Conservation (phyloP, 805 yeast species). For the Sungouiozyma intestinalis region DNA sequence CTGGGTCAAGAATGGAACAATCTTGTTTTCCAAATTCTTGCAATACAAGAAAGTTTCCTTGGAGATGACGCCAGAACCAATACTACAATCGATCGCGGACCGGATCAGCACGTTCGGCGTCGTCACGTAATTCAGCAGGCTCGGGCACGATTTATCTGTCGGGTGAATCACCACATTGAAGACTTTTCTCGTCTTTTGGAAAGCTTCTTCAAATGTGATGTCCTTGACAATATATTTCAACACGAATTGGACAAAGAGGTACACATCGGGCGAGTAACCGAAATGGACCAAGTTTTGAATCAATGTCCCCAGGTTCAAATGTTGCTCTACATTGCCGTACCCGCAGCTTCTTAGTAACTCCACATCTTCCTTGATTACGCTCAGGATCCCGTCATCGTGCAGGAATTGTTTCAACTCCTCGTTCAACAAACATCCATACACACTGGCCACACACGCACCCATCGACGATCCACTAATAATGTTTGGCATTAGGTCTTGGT, state of each 20-base stretch:
- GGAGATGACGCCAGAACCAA: slow-evolving; percentile 60
- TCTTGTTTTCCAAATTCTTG: slow-evolving; percentile 51
- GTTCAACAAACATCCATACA: slow-evolving; percentile 65
- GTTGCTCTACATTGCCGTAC: slow-evolving; percentile 29
- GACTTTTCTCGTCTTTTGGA: slow-evolving; percentile 62
- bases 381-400: slow-evolving; percentile 26
- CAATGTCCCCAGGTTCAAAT: slow-evolving; percentile 44
- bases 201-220: slow-evolving; percentile 90
- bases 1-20: slow-evolving; percentile 45
- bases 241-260: slow-evolving; percentile 70
- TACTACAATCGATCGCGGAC: slow-evolving; percentile 82
- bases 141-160: slow-evolving; percentile 47
- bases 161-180: slow-evolving; percentile 83
- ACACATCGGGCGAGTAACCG: slow-evolving; percentile 80
- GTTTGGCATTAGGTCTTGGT: slow-evolving; percentile 66
- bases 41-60: slow-evolving; percentile 46
- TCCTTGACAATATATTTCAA: slow-evolving; percentile 58
- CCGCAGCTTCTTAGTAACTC: slow-evolving; percentile 44
- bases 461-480: slow-evolving; percentile 87
- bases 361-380: slow-evolving; percentile 45
- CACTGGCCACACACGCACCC: slow-evolving; percentile 86
- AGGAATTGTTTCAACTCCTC: slow-evolving; percentile 45
- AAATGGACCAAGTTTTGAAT: slow-evolving; percentile 66
- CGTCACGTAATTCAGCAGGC: slow-evolving; percentile 75
- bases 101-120: slow-evolving; percentile 86